phyloP scores from a whole-genome alignment of 2,329 filamentous ascomycete genomes.

The Colletotrichum sp. region DNA sequence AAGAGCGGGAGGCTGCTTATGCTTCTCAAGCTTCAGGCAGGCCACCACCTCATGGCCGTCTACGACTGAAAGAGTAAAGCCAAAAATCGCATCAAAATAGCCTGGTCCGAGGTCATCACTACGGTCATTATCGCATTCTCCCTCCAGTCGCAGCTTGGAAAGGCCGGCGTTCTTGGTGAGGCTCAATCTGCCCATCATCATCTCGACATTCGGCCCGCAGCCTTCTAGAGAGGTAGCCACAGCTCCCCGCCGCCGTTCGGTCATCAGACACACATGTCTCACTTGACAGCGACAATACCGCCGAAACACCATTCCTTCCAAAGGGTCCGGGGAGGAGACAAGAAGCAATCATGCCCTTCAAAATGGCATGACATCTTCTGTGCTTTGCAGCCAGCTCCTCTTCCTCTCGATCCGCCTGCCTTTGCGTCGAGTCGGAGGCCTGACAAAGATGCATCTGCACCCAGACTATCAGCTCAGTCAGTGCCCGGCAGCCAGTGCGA shows the following conservation, averaged over 20 bases:
- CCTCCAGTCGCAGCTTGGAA: not conserved
- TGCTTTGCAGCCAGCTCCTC: not conserved
- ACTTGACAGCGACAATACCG: not conserved
- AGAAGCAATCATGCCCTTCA: not conserved
- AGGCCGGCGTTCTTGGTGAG: not conserved
- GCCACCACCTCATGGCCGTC: not conserved
- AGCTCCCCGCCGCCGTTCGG: not conserved
- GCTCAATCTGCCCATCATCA: constrained; percentile 10
- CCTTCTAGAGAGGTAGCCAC: not conserved
- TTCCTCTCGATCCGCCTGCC: not conserved
- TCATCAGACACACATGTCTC: not conserved
- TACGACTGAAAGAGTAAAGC: not conserved
- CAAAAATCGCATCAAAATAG: constrained; percentile 1
- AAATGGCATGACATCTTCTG: not conserved
- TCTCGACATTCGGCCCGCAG: constrained; percentile 6
- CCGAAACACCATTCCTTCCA: not conserved
- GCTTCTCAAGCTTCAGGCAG: not conserved
- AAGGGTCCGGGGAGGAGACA: not conserved
- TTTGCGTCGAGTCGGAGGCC: not conserved
- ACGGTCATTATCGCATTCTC: not conserved
- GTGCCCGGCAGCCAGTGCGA: not conserved
- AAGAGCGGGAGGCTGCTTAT: not conserved
- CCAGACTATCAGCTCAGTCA: not conserved
- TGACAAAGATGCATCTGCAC: not conserved
- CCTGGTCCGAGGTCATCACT: not conserved